Conservation (phyloP, 208 protist species). For the Wallacemonas rigidus region DNA sequence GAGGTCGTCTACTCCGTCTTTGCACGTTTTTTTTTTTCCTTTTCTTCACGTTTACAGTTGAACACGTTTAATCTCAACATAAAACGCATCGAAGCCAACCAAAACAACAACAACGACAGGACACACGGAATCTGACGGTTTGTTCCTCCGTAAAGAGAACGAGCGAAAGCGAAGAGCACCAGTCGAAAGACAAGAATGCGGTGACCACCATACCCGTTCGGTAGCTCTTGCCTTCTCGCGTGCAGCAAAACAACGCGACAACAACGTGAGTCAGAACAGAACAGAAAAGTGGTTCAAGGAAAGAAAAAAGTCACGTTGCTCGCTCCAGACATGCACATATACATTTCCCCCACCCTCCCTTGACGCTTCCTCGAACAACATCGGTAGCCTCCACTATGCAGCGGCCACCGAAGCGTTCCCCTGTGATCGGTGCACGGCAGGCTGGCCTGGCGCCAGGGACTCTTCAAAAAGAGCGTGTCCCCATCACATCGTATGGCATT, state of each 20-base stretch:
- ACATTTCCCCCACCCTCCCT: not conserved
- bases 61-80: not conserved
- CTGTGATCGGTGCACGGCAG: not conserved
- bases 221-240: too few species aligned
- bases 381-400: not conserved
- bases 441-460: not conserved
- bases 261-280: too few species aligned
- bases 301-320: too few species aligned
- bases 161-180: too few species aligned
- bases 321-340: not conserved
- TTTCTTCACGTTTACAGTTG: not conserved
- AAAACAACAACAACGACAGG: not conserved
- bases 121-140: too few species aligned
- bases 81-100: not conserved
- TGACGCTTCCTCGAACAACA: not conserved
- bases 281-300: too few species aligned
- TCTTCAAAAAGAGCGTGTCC: constrained; percentile 14
- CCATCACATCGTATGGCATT: constrained; percentile 10
- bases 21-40: constrained; percentile 12
- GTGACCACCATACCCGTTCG: too few species aligned
- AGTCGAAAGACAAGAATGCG: too few species aligned
- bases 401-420: constrained; percentile 8
- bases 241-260: too few species aligned
- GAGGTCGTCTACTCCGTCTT: not conserved
- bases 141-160: too few species aligned